phyloP scores from a whole-genome alignment of 202 grass and related monocot species.

The Alloteropsis angusta region DNA sequence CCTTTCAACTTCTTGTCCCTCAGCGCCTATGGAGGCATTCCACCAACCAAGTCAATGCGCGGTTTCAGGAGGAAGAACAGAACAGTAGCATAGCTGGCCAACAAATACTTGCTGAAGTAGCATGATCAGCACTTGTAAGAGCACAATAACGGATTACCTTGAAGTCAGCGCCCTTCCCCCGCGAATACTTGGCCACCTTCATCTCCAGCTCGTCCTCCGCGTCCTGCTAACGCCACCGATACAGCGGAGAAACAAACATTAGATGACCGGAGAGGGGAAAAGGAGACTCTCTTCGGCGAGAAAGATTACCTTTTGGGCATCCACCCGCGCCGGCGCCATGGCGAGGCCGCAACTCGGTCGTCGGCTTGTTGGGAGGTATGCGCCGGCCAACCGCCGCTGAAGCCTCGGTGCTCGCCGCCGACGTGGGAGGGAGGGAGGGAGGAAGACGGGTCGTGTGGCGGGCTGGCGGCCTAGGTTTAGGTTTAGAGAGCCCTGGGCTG shows the following conservation, averaged over 20 bases:
- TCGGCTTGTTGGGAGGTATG: not conserved
- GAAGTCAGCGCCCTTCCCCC: slow-evolving; percentile 51
- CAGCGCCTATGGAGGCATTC: slow-evolving; percentile 35
- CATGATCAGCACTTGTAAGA: not conserved
- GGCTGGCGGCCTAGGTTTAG: too few species aligned
- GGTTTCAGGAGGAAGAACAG: not conserved
- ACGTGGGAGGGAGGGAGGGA: too few species aligned
- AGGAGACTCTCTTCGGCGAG: not conserved
- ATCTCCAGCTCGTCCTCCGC: slow-evolving; percentile 46
- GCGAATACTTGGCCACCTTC: slow-evolving; percentile 61
- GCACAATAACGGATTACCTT: slow-evolving; percentile 39
- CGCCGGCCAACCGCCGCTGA: too few species aligned
- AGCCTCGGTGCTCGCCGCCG: not conserved
- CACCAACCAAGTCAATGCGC: slow-evolving; percentile 4
- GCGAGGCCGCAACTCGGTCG: not conserved
- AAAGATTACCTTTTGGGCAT: not conserved
- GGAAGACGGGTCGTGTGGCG: too few species aligned
- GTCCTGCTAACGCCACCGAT: slow-evolving; percentile 16
- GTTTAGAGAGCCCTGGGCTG: too few species aligned
- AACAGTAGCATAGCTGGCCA: not conserved
- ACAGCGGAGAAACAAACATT: not conserved
- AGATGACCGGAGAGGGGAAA: not conserved
- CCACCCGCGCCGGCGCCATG: not conserved
- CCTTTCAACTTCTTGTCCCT: slow-evolving; percentile 79
- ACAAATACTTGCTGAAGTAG: not conserved